Evolutionary conservation across 176 grass and related monocot genomes (phyloP).

Genomic region (Paspalum vaginatum): DNA sequence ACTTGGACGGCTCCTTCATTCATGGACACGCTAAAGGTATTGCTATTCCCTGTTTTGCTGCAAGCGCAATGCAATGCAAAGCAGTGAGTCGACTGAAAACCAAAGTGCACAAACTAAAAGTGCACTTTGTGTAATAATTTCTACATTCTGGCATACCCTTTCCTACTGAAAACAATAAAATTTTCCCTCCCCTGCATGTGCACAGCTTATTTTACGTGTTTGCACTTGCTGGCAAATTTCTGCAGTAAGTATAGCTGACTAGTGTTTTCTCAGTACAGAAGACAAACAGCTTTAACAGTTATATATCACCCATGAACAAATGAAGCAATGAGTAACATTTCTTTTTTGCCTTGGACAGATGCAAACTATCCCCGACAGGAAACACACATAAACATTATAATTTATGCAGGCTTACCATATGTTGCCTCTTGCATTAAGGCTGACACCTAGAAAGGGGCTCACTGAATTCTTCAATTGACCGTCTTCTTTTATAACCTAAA

Average conservation of each 20-base stretch:
- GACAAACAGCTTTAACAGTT: not conserved
- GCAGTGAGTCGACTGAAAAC: constrained; percentile 4
- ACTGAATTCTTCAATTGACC: constrained; percentile 63
- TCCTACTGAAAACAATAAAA: not conserved
- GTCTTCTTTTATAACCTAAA: constrained; percentile 65
- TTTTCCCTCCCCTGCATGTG: not conserved
- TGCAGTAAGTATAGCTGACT: not conserved
- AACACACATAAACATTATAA: constrained; percentile 14
- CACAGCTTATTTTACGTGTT: not conserved
- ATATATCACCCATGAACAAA: not conserved
- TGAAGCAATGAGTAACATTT: not conserved
- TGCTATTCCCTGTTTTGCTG: constrained; percentile 57
- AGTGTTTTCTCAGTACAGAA: not conserved
- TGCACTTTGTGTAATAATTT: not conserved
- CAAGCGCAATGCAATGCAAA: not conserved
- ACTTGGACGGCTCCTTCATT: constrained; percentile 56
- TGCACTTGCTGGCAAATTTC: not conserved
- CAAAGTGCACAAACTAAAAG: not conserved
- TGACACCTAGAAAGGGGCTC: constrained; percentile 62
- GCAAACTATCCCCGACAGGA: constrained; percentile 7
- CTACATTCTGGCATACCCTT: not conserved
- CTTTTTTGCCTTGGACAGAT: not conserved
- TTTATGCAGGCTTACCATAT: constrained; percentile 58
- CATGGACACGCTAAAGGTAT: constrained; percentile 57
- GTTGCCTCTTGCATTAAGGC: constrained; percentile 58